Evolutionary conservation across 352 stramenopile genomes (phyloP).

Genomic region (Phytophthora cactorum): DNA sequence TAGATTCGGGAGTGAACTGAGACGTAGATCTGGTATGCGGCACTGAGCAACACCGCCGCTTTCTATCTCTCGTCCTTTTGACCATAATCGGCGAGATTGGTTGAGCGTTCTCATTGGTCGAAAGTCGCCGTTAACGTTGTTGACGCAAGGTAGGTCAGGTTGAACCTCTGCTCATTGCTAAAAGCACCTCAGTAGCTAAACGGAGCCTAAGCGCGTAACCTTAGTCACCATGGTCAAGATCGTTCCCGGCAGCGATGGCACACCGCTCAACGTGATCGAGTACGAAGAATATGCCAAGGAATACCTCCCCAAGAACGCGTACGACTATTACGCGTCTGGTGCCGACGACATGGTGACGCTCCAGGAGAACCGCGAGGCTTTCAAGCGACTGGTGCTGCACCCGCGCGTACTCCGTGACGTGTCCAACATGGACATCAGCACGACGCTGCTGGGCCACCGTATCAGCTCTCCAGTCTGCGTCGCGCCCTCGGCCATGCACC

Average conservation of each 20-base stretch:
- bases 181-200: constrained; percentile 17
- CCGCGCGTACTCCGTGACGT: constrained; percentile 94
- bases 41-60: background rate
- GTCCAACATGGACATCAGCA: constrained; percentile 92
- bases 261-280: constrained; percentile 90
- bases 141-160: constrained; percentile 15
- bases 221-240: constrained; percentile 59
- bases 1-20: no score
- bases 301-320: constrained; percentile 92
- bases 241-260: constrained; percentile 73
- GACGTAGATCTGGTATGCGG: background rate
- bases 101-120: constrained; percentile 21
- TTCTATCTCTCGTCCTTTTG: no score
- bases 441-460: constrained; percentile 91
- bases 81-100: constrained; percentile 25
- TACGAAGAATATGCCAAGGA: constrained; percentile 89
- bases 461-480: constrained; percentile 94
- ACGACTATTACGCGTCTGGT: constrained; percentile 93
- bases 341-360: constrained; percentile 93
- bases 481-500: constrained; percentile 90
- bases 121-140: constrained; percentile 7
- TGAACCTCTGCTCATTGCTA: constrained; percentile 14
- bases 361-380: constrained; percentile 87
- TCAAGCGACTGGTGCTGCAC: constrained; percentile 93
- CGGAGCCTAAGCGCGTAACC: background rate